Base-by-base conservation (phyloP, 352 stramenopile species). In the Phytopythium vexans region DNA sequence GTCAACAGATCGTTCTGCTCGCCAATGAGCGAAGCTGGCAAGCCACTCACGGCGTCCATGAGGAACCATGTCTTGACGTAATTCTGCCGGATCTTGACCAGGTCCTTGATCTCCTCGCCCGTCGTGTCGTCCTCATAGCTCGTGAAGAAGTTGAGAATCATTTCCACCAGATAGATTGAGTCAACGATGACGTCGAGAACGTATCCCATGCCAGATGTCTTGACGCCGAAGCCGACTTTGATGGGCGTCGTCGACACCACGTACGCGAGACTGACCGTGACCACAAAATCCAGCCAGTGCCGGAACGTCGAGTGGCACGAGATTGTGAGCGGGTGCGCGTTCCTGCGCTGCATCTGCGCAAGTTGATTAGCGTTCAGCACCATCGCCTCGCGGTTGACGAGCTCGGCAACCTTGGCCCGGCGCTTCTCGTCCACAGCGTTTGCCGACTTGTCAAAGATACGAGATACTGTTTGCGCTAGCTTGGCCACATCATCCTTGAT, bases 41-140 rank as follows among this genome's bases (percentile, higher is more conserved):
- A 80, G 40, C 77, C 84, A 46, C 69, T 85, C 10, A 85, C 51
- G 10, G 72, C 70, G 43, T 88, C 77, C 15, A 80, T 33, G 10
- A 77, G 16, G 41, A 86, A 82, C 64, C 66, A 86, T 8, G 70
- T 79, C 31, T 78, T 72, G 21, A 85, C 6, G 36, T 86, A 88
- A 40, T 74, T 81, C 7, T 58, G 58, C 4, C 74, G 72, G 15
- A 88, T 84, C 45, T 72, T 79, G 38, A 70, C 65, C 3, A 82
- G 57, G 11, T 79, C 66, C 47, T 85, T 76, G 31, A 88, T 70
- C 58, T 86, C 77, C 54, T 86, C 77, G 2, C 74, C 74, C 0
- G 75, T 85, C 4, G 71, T 63, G 8, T 82, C 69, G 58, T 86
- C 73, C 52, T 86, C 69, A 54, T 78, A 88, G 42, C 72, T 86